A percentile compares a stretch with the other conserved stretches of the same genome.
phyloP scores from a whole-genome alignment of 2,329 filamentous ascomycete genomes.

The Aspergillus proliferans region DNA sequence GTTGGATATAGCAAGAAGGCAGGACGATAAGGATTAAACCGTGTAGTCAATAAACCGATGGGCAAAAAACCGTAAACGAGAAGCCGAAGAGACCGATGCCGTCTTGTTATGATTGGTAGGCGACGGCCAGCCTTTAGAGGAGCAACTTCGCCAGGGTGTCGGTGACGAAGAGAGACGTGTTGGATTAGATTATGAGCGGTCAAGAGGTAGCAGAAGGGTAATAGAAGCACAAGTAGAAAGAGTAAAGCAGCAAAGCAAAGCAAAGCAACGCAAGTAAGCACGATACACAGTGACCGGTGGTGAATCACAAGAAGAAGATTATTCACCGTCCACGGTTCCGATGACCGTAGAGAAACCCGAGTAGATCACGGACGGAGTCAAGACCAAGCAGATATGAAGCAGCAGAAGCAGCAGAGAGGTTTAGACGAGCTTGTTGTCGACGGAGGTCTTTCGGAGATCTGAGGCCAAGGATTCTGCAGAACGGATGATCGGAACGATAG shows the following conservation, averaged over 20 bases:
- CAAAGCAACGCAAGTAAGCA: neutral
- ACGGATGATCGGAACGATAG: conserved; percentile 32
- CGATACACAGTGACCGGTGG: neutral
- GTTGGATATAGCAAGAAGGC: conserved; percentile 9
- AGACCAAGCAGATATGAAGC: conserved; percentile 6
- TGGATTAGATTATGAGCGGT: neutral
- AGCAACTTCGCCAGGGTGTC: conserved; percentile 21
- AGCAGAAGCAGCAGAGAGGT: conserved; percentile 9
- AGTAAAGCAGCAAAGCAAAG: conserved; percentile 2
- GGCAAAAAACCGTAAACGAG: conserved; percentile 26
- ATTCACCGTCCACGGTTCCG: conserved; percentile 15
- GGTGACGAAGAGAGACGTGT: neutral
- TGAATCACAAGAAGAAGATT: conserved; percentile 7
- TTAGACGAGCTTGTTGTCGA: conserved; percentile 22
- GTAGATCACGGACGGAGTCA: conserved; percentile 16
- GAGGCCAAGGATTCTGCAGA: conserved; percentile 26
- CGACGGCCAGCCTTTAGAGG: conserved; percentile 26
- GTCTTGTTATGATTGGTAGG: conserved; percentile 22
- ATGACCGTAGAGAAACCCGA: conserved; percentile 18
- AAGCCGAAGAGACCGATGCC: conserved; percentile 23
- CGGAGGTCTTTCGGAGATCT: conserved; percentile 24
- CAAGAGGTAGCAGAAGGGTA: conserved; percentile 3
- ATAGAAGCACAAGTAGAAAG: neutral
- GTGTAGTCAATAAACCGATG: conserved; percentile 24
- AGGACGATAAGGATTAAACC: conserved; percentile 16